Percentiles rank a stretch among this genome's conserved stretches.
Conservation (phyloP, 345 rosid species). For the Firmiana major region DNA sequence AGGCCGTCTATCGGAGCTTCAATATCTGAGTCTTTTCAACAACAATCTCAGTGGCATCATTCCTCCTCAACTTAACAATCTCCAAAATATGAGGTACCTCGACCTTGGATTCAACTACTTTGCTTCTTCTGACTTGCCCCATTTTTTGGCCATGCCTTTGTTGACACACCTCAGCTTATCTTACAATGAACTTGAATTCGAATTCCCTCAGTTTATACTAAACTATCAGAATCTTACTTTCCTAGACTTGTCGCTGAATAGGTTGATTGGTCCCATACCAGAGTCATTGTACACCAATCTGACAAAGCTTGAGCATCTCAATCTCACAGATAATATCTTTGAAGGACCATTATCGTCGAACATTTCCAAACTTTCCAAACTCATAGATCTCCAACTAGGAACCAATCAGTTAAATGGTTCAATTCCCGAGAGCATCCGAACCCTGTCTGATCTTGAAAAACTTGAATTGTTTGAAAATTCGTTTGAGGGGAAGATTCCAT, state of each 20-base stretch:
- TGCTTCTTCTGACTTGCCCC: slow-evolving; percentile 46
- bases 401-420: slow-evolving; percentile 34
- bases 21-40: slow-evolving; percentile 27
- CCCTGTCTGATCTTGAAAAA: slow-evolving; percentile 31
- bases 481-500: slow-evolving; percentile 45
- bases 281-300: slow-evolving; percentile 39
- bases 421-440: slow-evolving; percentile 42
- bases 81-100: slow-evolving; percentile 36
- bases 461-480: slow-evolving; percentile 40
- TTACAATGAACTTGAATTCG: slow-evolving; percentile 21
- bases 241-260: slow-evolving; percentile 50
- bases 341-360: slow-evolving; percentile 37
- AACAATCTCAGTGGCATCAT: slow-evolving; percentile 45
- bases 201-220: slow-evolving; percentile 47
- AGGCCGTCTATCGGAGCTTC: slow-evolving; percentile 36
- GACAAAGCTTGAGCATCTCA: slow-evolving; percentile 37
- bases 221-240: slow-evolving; percentile 40
- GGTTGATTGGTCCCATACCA: slow-evolving; percentile 41
- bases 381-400: slow-evolving; percentile 32
- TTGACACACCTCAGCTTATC: slow-evolving; percentile 46
- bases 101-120: slow-evolving; percentile 60
- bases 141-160: slow-evolving; percentile 40
- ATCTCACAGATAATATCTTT: slow-evolving; percentile 36
- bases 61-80: slow-evolving; percentile 45
- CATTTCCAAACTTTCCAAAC: slow-evolving; percentile 51